phyloP scores from a whole-genome alignment of 257 asterid genomes.

The Thymus mandschuricus region DNA sequence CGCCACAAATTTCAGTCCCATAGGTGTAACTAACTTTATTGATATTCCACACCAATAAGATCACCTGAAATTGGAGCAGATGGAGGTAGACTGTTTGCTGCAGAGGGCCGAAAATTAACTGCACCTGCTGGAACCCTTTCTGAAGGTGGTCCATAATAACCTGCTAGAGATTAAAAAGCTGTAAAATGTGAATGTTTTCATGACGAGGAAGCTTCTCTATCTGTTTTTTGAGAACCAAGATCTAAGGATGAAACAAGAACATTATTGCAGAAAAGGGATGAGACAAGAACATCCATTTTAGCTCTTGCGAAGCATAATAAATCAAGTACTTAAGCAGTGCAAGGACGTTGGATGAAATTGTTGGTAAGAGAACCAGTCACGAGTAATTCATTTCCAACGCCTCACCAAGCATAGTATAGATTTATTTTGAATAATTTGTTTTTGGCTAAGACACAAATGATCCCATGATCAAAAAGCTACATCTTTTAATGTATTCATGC shows the following conservation, averaged over 20 bases:
- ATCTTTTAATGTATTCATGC: not conserved
- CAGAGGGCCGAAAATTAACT: slow-evolving; percentile 39
- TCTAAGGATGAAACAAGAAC: slow-evolving; percentile 10
- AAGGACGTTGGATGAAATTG: slow-evolving; percentile 26
- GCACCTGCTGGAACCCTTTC: slow-evolving; percentile 43
- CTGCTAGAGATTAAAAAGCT: slow-evolving; percentile 34
- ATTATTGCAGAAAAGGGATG: not conserved
- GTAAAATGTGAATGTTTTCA: slow-evolving; percentile 6
- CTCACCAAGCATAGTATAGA: not conserved
- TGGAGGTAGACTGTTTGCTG: slow-evolving; percentile 40
- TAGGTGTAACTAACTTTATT: not conserved
- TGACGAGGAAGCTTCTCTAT: slow-evolving; percentile 4
- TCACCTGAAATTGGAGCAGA: slow-evolving; percentile 46
- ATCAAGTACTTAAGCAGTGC: not conserved
- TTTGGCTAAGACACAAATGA: not conserved
- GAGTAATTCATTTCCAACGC: not conserved
- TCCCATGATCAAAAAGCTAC: not conserved
- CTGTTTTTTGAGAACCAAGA: slow-evolving; percentile 18
- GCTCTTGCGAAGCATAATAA: slow-evolving; percentile 5
- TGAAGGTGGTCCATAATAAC: slow-evolving; percentile 45
- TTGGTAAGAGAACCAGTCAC: slow-evolving; percentile 18
- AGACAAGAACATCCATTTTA: slow-evolving; percentile 12
- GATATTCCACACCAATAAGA: slow-evolving; percentile 26
- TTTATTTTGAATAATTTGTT: not conserved
- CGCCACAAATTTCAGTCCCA: slow-evolving; percentile 22